These are phyloP conservation scores for Fusarium musae DNA, from an alignment of 2,329 filamentous ascomycete genomes.

Conservation along the genomic window DNA sequence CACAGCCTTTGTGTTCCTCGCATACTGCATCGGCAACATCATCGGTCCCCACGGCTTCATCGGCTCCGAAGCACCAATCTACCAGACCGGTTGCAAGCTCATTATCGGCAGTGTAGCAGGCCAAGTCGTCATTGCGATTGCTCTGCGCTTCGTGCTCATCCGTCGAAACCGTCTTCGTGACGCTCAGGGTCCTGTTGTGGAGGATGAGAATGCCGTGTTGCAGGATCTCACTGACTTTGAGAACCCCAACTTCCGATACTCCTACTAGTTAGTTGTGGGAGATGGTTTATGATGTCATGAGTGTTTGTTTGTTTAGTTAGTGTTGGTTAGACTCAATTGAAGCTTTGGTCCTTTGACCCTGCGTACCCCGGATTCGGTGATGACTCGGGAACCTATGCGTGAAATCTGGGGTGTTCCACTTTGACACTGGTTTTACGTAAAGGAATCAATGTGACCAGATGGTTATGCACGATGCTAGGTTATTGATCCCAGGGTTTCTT, in stretches of 20 bases:
- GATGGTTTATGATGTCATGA: slow-evolving; percentile 2
- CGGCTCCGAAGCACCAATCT: slow-evolving; percentile 58
- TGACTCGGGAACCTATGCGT: neutral
- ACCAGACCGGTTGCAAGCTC: slow-evolving; percentile 62
- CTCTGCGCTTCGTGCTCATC: slow-evolving; percentile 38
- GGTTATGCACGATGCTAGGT: neutral
- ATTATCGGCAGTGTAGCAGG: slow-evolving; percentile 42
- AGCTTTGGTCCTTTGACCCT: neutral
- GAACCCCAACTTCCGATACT: slow-evolving; percentile 45
- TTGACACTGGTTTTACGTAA: slow-evolving; percentile 26
- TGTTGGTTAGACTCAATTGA: slow-evolving; percentile 3
- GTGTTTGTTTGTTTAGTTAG: neutral
- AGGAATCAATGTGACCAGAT: neutral
- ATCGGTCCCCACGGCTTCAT: slow-evolving; percentile 53
- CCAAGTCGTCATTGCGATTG: slow-evolving; percentile 32
- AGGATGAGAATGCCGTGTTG: slow-evolving; percentile 32
- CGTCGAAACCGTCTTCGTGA: slow-evolving; percentile 42
- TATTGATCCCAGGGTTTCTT: slow-evolving; percentile 1
- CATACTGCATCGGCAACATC: slow-evolving; percentile 52
- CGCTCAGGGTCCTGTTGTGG: slow-evolving; percentile 32
- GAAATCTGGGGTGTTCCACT: slow-evolving; percentile 17
- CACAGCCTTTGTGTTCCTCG: slow-evolving; percentile 59
- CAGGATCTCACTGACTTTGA: slow-evolving; percentile 45
- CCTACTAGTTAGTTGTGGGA: slow-evolving; percentile 29
- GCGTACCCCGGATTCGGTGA: slow-evolving; percentile 6